These are phyloP conservation scores for Ustilago lituana DNA, from an alignment of 1,284 basidiomycete species.

Conservation along the genomic window DNA sequence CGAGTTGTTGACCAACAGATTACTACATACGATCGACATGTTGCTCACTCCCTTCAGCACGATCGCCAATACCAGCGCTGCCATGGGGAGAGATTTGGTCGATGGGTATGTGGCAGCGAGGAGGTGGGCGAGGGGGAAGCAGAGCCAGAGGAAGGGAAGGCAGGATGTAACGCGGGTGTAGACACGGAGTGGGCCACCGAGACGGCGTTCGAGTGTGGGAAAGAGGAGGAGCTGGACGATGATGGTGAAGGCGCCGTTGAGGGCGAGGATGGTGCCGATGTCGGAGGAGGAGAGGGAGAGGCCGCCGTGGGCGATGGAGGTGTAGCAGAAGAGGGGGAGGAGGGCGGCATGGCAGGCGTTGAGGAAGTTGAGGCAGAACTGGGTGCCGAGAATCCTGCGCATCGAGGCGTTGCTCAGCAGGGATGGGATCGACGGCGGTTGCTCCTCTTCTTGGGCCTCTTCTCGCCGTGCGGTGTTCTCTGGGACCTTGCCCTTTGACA, in stretches of 20 bases:
- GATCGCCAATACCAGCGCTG: constrained; percentile 9
- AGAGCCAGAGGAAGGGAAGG: constrained; percentile 42
- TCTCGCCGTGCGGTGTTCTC: neutral
- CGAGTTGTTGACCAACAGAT: constrained; percentile 50
- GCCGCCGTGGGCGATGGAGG: constrained; percentile 38
- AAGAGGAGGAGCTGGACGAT: constrained; percentile 50
- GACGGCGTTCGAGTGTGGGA: constrained; percentile 35
- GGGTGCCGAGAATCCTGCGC: constrained; percentile 53
- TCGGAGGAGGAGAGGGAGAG: constrained; percentile 35
- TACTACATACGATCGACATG: constrained; percentile 52
- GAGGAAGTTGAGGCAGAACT: constrained; percentile 49
- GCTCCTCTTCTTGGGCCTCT: neutral
- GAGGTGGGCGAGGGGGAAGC: constrained; percentile 47
- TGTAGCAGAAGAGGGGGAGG: constrained; percentile 57
- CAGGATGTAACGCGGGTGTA: constrained; percentile 33
- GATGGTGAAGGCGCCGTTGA: constrained; percentile 47
- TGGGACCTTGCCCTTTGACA: neutral
- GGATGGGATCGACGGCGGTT: constrained; percentile 24
- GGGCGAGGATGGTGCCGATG: constrained; percentile 51
- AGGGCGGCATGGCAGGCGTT: constrained; percentile 50
- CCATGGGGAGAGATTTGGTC: constrained; percentile 13
- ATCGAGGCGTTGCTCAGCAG: constrained; percentile 17
- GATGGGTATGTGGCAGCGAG: constrained; percentile 15
- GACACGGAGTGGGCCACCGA: constrained; percentile 40
- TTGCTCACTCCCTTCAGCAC: constrained; percentile 40